Evolutionary conservation across 2,329 filamentous ascomycete genomes (phyloP).

Genomic region (Stromatinia cepivora): DNA sequence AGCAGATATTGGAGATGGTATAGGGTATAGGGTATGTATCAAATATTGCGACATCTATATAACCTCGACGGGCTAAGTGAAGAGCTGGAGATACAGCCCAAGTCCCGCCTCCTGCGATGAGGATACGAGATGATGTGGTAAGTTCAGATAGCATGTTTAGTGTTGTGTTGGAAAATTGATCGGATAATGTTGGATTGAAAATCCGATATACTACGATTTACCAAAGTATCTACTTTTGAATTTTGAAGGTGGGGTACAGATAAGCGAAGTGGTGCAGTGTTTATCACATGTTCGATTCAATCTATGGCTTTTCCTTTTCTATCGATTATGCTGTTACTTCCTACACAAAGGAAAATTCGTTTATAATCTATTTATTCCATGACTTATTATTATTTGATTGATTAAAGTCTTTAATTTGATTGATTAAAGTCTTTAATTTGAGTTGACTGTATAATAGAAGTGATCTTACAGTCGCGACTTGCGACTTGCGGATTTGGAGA

Average conservation of each 20-base stretch:
- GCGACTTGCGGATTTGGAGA: too few relatives aligned
- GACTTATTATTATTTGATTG: too few relatives aligned
- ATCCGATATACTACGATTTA: not conserved
- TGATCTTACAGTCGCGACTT: too few relatives aligned
- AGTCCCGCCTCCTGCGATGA: slow-evolving; percentile 47
- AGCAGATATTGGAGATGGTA: slow-evolving; percentile 49
- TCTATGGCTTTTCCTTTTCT: too few relatives aligned
- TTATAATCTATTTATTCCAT: too few relatives aligned
- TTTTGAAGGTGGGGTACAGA: not conserved
- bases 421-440: too few relatives aligned
- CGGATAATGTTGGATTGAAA: not conserved
- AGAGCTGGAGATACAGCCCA: slow-evolving; percentile 48
- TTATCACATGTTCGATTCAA: too few relatives aligned
- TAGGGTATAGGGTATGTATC: slow-evolving; percentile 49
- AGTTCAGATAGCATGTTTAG: slow-evolving; percentile 20
- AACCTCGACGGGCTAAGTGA: slow-evolving; percentile 48
- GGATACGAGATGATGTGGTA: slow-evolving; percentile 34
- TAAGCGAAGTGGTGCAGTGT: slow-evolving; percentile 2
- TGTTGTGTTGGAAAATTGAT: not conserved
- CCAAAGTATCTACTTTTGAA: not conserved
- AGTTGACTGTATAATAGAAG: too few relatives aligned
- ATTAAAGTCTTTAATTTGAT: too few relatives aligned
- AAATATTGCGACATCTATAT: slow-evolving; percentile 49
- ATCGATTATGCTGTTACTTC: too few relatives aligned
- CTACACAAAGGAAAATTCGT: too few relatives aligned